These are phyloP conservation scores for Calamus simplicifolius DNA, from an alignment of 176 grass and related monocot genomes.

Conservation along the genomic window DNA sequence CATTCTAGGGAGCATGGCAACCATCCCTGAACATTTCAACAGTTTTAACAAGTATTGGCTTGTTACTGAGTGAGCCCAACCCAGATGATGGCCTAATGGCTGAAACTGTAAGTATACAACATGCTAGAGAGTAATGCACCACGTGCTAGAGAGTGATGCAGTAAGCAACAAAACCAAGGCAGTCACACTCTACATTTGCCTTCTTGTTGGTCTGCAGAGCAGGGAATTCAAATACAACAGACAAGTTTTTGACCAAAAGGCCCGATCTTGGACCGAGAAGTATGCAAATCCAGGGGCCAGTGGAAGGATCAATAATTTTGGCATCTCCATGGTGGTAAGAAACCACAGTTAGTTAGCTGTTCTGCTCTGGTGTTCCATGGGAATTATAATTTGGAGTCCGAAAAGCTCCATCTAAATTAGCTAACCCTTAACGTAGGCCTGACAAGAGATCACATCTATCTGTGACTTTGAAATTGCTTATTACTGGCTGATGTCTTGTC, in stretches of 20 bases:
- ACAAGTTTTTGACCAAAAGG: conserved; percentile 69
- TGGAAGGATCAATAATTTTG: background rate
- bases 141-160: background rate
- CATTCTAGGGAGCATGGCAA: conserved; percentile 70
- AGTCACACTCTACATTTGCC: background rate
- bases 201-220: conserved; percentile 42
- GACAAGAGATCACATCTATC: too few species aligned
- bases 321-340: too few species aligned
- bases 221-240: conserved; percentile 79
- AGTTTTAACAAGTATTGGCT: conserved; percentile 69
- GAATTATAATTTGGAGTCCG: too few species aligned
- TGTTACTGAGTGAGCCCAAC: conserved; percentile 66
- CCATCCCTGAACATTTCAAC: conserved; percentile 84
- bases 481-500: too few species aligned
- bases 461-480: too few species aligned
- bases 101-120: conserved; percentile 61
- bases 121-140: background rate
- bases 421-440: conserved; percentile 4
- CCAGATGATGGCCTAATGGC: conserved; percentile 86
- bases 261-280: conserved; percentile 56
- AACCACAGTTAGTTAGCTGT: too few species aligned
- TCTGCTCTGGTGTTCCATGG: too few species aligned
- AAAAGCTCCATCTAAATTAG: background rate
- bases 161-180: too few species aligned
- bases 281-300: conserved; percentile 54